Conservation (phyloP, 192 early-diverging fungal genomes). For the Coemansia sp. region DNA sequence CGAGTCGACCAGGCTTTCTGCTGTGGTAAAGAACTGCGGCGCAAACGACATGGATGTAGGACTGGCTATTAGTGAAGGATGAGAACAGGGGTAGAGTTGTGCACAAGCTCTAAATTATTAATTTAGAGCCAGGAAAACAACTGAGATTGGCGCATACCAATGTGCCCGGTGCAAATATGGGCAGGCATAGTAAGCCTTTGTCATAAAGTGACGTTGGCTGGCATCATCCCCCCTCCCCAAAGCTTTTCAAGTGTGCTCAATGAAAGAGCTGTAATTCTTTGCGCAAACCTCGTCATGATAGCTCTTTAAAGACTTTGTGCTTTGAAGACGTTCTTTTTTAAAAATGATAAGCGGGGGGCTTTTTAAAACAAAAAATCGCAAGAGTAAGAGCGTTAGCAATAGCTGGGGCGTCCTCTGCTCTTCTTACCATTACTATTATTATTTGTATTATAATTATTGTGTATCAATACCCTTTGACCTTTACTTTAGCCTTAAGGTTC, state of each 20-base stretch:
- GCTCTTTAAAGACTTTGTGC: not conserved
- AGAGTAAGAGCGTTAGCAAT: not conserved
- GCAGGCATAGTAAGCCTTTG: not conserved
- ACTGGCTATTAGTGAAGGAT: not conserved
- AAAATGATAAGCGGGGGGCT: not conserved
- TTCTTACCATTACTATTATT: not conserved
- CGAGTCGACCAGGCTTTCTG: conserved; percentile 89
- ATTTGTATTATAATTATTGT: not conserved
- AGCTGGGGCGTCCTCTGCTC: not conserved
- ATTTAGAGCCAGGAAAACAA: not conserved
- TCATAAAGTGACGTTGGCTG: not conserved
- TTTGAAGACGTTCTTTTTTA: not conserved
- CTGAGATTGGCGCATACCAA: not conserved
- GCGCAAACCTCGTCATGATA: not conserved
- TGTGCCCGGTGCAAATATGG: not conserved
- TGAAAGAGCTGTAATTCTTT: not conserved
- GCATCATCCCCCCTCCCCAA: not conserved
- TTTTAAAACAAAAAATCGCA: not conserved
- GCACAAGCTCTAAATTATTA: not conserved
- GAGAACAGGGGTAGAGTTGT: not conserved
- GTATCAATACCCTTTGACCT: not conserved
- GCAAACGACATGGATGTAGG: conserved; percentile 46
- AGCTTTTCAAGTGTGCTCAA: not conserved
- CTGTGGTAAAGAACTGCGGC: conserved; percentile 84
- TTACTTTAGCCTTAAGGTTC: not conserved